A percentile compares a stretch with the other conserved stretches of the same genome.
phyloP scores from a whole-genome alignment of 2,329 filamentous ascomycete genomes.

The Aspergillus fijiensis region DNA sequence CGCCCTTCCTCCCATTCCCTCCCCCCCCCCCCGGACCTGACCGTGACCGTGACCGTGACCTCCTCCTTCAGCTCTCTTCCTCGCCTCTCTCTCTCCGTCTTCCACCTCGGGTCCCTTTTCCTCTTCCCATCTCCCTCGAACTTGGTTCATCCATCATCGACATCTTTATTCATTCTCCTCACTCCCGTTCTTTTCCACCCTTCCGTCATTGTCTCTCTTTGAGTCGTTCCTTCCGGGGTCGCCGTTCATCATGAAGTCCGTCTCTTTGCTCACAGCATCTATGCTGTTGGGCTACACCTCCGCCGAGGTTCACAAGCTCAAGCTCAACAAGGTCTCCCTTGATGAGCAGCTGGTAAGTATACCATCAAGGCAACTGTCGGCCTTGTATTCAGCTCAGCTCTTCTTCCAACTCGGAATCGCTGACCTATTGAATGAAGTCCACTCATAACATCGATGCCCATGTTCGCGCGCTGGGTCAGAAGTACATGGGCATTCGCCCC shows the following conservation, averaged over 20 bases:
- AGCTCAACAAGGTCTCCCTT: conserved; percentile 94
- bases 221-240: conserved; percentile 8
- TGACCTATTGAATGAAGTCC: conserved; percentile 53
- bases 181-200: conserved; percentile 17
- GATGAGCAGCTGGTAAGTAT: conserved; percentile 82
- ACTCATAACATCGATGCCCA: conserved; percentile 77
- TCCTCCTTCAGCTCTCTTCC: neutral
- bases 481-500: conserved; percentile 86
- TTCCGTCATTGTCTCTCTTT: conserved; percentile 9
- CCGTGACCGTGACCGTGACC: neutral
- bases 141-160: conserved; percentile 25
- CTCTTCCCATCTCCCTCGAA: conserved; percentile 21
- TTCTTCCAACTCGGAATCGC: neutral
- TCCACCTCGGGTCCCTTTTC: conserved; percentile 11
- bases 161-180: conserved; percentile 20
- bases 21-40: conserved; percentile 1
- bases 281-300: conserved; percentile 79
- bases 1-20: conserved; percentile 13
- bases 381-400: neutral
- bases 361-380: neutral
- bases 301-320: conserved; percentile 91
- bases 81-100: conserved; percentile 27
- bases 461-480: conserved; percentile 81
- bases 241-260: conserved; percentile 71
- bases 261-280: conserved; percentile 73